These are phyloP conservation scores for Barnettozyma populi DNA, from an alignment of 805 yeast genomes.

Conservation along the genomic window DNA sequence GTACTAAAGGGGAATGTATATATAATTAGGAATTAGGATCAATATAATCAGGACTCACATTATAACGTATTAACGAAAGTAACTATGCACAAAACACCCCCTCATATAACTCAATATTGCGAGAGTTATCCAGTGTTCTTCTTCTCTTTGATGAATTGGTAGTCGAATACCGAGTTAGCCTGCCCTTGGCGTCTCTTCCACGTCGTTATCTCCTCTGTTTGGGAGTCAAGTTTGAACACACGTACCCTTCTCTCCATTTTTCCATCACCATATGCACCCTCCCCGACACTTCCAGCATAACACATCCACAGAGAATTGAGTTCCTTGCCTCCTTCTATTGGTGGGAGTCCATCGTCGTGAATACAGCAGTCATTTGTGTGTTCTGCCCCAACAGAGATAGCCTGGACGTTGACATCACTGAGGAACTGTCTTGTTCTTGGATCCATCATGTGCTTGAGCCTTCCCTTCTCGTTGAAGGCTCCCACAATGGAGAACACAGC, in stretches of 20 bases:
- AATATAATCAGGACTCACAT: not conserved
- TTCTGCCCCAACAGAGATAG: slow-evolving; percentile 62
- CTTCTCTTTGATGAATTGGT: slow-evolving; percentile 30
- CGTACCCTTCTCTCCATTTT: slow-evolving; percentile 45
- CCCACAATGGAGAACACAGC: slow-evolving; percentile 34
- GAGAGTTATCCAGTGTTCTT: not conserved
- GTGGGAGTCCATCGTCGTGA: slow-evolving; percentile 24
- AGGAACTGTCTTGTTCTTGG: slow-evolving; percentile 40
- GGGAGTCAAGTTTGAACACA: slow-evolving; percentile 44
- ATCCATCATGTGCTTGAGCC: slow-evolving; percentile 28
- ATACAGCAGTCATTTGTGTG: slow-evolving; percentile 65
- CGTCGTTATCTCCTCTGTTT: slow-evolving; percentile 37
- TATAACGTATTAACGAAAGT: not conserved
- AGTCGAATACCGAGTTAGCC: slow-evolving; percentile 40
- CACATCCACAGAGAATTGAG: slow-evolving; percentile 48
- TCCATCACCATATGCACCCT: slow-evolving; percentile 57
- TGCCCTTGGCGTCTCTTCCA: slow-evolving; percentile 53
- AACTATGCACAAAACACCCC: not conserved
- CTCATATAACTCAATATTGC: no score
- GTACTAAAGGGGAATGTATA: not conserved
- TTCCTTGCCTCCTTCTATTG: not conserved
- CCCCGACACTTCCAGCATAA: slow-evolving; percentile 63
- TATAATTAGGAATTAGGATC: not conserved
- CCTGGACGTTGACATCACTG: slow-evolving; percentile 42
- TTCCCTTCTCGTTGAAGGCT: slow-evolving; percentile 33